Conservation (phyloP, 306 rosid species). For the Mimosa bimucronata region DNA sequence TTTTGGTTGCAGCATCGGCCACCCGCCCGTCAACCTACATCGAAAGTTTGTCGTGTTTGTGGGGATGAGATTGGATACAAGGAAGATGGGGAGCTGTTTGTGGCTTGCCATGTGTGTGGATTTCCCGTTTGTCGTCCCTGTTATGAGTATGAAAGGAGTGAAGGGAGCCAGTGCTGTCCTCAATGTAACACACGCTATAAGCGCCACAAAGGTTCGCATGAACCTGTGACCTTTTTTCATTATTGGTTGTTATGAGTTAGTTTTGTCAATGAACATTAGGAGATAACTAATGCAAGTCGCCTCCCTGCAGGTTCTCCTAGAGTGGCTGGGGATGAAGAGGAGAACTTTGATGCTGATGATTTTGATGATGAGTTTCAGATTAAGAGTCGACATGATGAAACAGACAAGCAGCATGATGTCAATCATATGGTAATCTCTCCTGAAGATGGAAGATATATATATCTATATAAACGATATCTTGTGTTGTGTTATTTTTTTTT, state of each 20-base stretch:
- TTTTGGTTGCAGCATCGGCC: conserved; percentile 49
- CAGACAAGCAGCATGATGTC: conserved; percentile 38
- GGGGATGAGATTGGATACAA: conserved; percentile 83
- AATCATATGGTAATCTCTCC: conserved; percentile 54
- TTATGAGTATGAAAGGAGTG: conserved; percentile 91
- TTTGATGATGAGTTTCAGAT: conserved; percentile 80
- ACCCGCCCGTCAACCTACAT: conserved; percentile 44
- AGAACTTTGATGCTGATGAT: conserved; percentile 75
- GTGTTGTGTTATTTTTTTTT: not conserved
- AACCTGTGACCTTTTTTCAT: not conserved
- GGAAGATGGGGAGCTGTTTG: conserved; percentile 74
- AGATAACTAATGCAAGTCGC: conserved; percentile 7
- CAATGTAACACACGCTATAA: conserved; percentile 89
- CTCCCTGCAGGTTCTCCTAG: conserved; percentile 76
- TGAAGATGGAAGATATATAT: conserved; percentile 1
- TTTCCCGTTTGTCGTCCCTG: conserved; percentile 95
- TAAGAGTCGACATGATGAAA: conserved; percentile 49
- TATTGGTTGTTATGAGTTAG: not conserved
- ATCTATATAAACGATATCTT: conserved; percentile 18
- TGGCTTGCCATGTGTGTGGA: conserved; percentile 80
- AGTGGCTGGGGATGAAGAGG: conserved; percentile 86
- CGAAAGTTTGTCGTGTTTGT: conserved; percentile 74
- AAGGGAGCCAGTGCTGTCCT: conserved; percentile 87
- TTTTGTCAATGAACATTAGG: conserved; percentile 10
- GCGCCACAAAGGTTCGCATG: conserved; percentile 74